Evolutionary conservation across 495 filamentous ascomycete genomes (phyloP), one percentile per base, ranked within the genome.

Genomic region (Aspergillus sparsus): DNA sequence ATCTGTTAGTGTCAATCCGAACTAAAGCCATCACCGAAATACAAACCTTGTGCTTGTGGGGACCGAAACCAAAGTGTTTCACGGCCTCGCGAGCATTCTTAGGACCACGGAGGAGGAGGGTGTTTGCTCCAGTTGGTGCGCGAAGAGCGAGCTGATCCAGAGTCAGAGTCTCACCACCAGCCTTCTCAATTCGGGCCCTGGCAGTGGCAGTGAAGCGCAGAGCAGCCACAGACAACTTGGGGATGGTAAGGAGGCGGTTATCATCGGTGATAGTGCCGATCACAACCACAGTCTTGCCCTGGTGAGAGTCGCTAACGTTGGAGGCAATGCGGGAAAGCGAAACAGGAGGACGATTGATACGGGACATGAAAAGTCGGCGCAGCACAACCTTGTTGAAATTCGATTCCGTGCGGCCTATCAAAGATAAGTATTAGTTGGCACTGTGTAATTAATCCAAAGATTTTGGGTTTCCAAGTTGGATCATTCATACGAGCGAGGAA

Each of bases 61-160:
- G 94, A 53, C 94, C 94, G 67, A 98, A 88, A 68, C 94, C 94
- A 75, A 98, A 98, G 83, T 98, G 95, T 88, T 97, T 98, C 71
- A 97, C 83, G 50, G 94, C 92, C 87, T 98, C 94, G 65, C 94
- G 85, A 61, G 91, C 77, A 77, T 97, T 97, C 91, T 97, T 97
- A 69, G 95, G 91, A 61, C 94, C 94, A 73, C 95, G 87, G 73
- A 98, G 87, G 50, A 98, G 83, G 56, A 98, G 84, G 52, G 93
- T 97, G 84, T 97, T 96, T 76, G 85, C 84, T 71, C 94, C 94
- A 64, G 92, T 98, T 58, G 94, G 94, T 60, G 91, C 87, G 70
- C 94, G 86, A 62, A 95, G 83, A 67, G 94, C 94, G 66, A 98
- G 86, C 83, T 98, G 92, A 76, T 98, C 94, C 68, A 98, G 81